Base-by-base conservation (phyloP, 306 rosid genomes). In the Glycine latifolia region DNA sequence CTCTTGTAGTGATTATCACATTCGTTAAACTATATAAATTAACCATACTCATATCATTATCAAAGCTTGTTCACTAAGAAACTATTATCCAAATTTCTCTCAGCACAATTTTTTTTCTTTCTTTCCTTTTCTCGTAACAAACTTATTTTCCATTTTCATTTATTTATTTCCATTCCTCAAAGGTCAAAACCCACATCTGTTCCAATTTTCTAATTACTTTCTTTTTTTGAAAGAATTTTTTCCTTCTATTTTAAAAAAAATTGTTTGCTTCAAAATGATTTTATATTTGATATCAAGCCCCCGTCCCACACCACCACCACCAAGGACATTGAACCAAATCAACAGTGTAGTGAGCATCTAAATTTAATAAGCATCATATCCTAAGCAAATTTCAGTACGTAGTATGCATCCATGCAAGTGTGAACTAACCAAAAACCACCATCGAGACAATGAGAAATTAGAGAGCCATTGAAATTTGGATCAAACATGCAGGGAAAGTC, bases 401-500 rank as follows among this genome's bases (percentile, higher is more conserved):
- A 20, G 20, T 55, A 55, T n/a, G 61, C 31, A 55, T 56, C 33
- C 37, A 20, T 58, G 0, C 7, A 2, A 58, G 65, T 58, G 37
- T 58, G 37, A 20, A 59, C 14, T 20, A 20, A 20, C 63, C 63
- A 56, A 11, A 8, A 3, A 59, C 14, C 66, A 20, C 5, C 20
- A 1, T 16, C 10, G 31, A 20, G 39, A 60, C n/a, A 58, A 60
- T 37, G 20, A 65, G 5, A 65, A 37, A 35, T 37, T 20, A 13
- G 20, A 65, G 10, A 33, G 69, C 4, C 70, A 14, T 37, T 65
- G 48, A 65, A 65, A 65, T 65, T 65, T 65, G 70, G 20, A 65
- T 65, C 20, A 37, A 63, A 62, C 68, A 31, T 31, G 68, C 11
- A 65, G 48, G 43, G 48, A 13, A 65, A 17, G 26, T 35, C 20